phyloP scores from a whole-genome alignment of 2,329 filamentous ascomycete genomes.

The Pseudocercospora macadamiae region DNA sequence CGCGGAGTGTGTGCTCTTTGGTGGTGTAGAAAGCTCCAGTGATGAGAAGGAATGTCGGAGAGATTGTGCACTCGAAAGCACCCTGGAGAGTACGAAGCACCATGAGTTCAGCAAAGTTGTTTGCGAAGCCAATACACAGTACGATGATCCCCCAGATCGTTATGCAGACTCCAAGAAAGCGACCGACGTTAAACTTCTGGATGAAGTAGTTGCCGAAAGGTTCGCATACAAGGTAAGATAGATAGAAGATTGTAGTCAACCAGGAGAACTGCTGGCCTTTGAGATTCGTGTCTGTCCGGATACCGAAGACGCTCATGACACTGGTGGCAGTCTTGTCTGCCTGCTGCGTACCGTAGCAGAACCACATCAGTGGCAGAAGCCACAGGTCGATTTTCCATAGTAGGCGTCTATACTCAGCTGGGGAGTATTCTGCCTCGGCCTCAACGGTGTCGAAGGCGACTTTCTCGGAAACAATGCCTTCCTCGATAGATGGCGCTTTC shows the following conservation, averaged over 20 bases:
- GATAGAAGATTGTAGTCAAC: slow-evolving; percentile 21
- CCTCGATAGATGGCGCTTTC: slow-evolving; percentile 1
- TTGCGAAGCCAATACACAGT: slow-evolving; percentile 20
- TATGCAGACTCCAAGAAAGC: slow-evolving; percentile 16
- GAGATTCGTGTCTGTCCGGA: slow-evolving; percentile 11
- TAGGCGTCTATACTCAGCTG: slow-evolving; percentile 6
- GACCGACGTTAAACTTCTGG: slow-evolving; percentile 17
- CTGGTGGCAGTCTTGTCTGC: slow-evolving; percentile 44
- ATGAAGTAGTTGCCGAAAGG: slow-evolving; percentile 20
- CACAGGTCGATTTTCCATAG: slow-evolving; percentile 46
- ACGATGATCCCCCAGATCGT: slow-evolving; percentile 19
- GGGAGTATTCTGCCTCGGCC: slow-evolving; percentile 10
- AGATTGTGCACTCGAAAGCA: slow-evolving; percentile 19
- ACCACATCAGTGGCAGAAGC: slow-evolving; percentile 50
- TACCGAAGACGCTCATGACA: slow-evolving; percentile 17
- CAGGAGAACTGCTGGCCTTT: slow-evolving; percentile 18
- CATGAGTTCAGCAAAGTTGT: slow-evolving; percentile 17
- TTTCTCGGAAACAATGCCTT: slow-evolving; percentile 9
- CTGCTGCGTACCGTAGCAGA: slow-evolving; percentile 53
- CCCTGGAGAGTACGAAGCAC: slow-evolving; percentile 19
- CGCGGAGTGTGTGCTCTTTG: slow-evolving; percentile 12
- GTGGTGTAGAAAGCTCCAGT: slow-evolving; percentile 15
- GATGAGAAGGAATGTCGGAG: slow-evolving; percentile 15
- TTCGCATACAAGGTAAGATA: slow-evolving; percentile 17
- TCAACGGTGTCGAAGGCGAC: slow-evolving; percentile 15